phyloP scores from a whole-genome alignment of 192 early-diverging fungal species.

The Lobulomyces angularis region DNA sequence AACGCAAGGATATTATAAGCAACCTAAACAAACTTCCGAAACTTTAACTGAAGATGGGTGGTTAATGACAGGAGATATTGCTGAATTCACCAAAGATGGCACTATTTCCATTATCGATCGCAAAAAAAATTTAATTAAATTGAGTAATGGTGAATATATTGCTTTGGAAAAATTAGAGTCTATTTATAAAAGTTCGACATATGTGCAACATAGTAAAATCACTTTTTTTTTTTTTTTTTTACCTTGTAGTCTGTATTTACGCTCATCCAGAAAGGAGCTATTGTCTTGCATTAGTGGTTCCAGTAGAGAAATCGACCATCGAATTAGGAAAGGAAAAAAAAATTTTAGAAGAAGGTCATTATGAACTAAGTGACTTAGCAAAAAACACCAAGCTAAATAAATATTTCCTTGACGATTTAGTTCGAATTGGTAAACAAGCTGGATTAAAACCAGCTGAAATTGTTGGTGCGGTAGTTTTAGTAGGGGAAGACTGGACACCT shows the following conservation, averaged over 20 bases:
- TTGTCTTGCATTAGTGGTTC: constrained; percentile 66
- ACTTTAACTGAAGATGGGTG: constrained; percentile 66
- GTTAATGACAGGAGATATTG: constrained; percentile 85
- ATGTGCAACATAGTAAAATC: constrained; percentile 65
- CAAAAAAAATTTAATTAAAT: constrained; percentile 87
- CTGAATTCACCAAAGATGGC: constrained; percentile 66
- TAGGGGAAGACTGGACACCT: constrained; percentile 77
- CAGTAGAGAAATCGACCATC: constrained; percentile 41
- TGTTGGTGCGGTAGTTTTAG: constrained; percentile 52
- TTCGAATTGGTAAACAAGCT: constrained; percentile 46
- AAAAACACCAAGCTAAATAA: constrained; percentile 11
- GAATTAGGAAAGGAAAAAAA: constrained; percentile 28
- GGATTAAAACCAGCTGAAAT: constrained; percentile 64
- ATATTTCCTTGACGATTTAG: constrained; percentile 43
- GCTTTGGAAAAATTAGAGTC: constrained; percentile 90
- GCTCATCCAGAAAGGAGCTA: constrained; percentile 55
- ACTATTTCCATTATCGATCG: constrained; percentile 79
- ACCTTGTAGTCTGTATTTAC: constrained; percentile 23
- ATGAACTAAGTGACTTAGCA: constrained; percentile 8
- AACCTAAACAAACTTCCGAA: constrained; percentile 50
- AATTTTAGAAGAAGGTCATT: constrained; percentile 15
- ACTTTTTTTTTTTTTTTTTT: constrained; percentile 6
- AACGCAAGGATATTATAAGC: constrained; percentile 69
- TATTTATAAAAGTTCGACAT: constrained; percentile 61
- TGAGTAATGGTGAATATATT: constrained; percentile 82